A percentile compares a stretch with the other conserved stretches of the same genome.
These are phyloP conservation scores for Kickxella alabastrina DNA, from an alignment of 192 early-diverging fungal genomes.

Conservation along the genomic window DNA sequence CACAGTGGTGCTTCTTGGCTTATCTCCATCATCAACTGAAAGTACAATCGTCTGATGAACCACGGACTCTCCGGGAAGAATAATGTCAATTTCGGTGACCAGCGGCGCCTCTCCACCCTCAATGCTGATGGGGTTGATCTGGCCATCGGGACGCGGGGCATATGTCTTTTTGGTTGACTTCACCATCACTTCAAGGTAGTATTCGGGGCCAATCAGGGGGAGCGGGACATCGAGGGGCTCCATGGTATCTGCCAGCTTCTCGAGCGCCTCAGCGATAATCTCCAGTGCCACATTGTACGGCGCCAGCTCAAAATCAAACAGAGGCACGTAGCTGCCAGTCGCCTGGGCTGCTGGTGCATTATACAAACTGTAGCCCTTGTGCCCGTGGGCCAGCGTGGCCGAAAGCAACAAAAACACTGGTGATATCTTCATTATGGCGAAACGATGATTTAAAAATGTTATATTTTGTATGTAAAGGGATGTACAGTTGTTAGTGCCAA, in stretches of 20 bases:
- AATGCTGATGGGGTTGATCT: conserved; percentile 34
- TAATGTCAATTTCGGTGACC: conserved; percentile 46
- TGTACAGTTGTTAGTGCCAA: not conserved
- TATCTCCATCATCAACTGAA: conserved; percentile 15
- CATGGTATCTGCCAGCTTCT: conserved; percentile 45
- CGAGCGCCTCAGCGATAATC: conserved; percentile 46
- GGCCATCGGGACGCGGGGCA: conserved; percentile 14
- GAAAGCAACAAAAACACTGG: not conserved
- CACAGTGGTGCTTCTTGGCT: not conserved
- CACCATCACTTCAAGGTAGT: conserved; percentile 47
- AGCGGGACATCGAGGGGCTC: conserved; percentile 47
- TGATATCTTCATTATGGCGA: not conserved
- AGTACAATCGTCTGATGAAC: conserved; percentile 42
- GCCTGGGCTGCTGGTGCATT: not conserved
- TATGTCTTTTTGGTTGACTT: conserved; percentile 37
- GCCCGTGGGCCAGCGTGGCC: not conserved
- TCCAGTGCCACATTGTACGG: conserved; percentile 49
- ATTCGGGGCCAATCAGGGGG: conserved; percentile 43
- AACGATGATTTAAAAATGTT: too few species aligned
- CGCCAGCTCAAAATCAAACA: conserved; percentile 47
- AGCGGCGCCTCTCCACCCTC: conserved; percentile 44
- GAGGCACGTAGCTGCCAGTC: conserved; percentile 17
- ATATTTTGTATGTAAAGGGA: too few species aligned
- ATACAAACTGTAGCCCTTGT: not conserved
- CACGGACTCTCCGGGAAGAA: conserved; percentile 40